Percentiles rank a stretch among this genome's conserved stretches.
Conservation (phyloP, 805 yeast species). For the Jamesozyma jinghongensis region DNA sequence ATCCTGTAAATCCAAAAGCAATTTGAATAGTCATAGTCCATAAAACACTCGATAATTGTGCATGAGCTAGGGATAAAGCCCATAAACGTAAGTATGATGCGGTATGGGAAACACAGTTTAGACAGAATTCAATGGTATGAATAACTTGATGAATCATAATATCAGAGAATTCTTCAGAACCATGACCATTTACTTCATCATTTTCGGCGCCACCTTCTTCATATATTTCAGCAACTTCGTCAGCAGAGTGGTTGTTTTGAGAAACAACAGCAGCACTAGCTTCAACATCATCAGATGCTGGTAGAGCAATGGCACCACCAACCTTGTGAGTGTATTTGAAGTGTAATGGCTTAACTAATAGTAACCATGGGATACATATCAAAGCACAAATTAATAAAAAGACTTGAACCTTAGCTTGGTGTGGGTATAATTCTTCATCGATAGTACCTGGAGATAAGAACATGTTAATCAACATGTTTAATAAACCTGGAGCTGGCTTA, state of each 20-base stretch:
- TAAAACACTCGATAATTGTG: conserved; percentile 64
- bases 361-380: conserved; percentile 67
- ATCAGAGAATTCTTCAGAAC: conserved; percentile 50
- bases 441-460: conserved; percentile 63
- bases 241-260: conserved; percentile 2
- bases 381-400: conserved; percentile 49
- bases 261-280: background rate
- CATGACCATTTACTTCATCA: conserved; percentile 36
- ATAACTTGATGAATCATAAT: conserved; percentile 71
- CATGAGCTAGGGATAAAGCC: conserved; percentile 74
- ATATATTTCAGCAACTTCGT: conserved; percentile 36
- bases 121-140: conserved; percentile 71
- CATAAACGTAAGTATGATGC: conserved; percentile 70
- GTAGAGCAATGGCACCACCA: conserved; percentile 21
- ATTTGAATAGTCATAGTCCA: conserved; percentile 69
- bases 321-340: conserved; percentile 32
- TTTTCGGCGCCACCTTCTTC: conserved; percentile 15
- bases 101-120: conserved; percentile 72
- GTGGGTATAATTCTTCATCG: conserved; percentile 56
- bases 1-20: conserved; percentile 49
- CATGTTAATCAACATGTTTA: conserved; percentile 70
- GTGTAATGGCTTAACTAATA: conserved; percentile 54
- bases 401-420: conserved; percentile 55
- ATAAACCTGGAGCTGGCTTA: conserved; percentile 60
- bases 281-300: conserved; percentile 11